phyloP scores from a whole-genome alignment of 306 rosid species.

The Calophaca sinica region DNA sequence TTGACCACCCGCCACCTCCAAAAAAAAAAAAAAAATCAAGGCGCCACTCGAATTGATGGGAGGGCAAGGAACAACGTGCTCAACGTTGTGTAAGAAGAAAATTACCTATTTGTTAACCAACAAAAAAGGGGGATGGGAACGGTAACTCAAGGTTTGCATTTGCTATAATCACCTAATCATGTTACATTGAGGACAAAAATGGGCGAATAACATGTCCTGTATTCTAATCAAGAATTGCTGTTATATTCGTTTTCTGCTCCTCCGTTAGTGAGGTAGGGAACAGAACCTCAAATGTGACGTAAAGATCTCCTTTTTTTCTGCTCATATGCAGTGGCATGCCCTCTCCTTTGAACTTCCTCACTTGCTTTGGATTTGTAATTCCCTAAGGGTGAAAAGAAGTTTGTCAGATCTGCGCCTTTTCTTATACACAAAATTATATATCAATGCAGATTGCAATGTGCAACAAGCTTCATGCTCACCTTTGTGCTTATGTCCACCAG shows the following conservation, averaged over 20 bases:
- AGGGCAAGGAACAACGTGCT: background rate
- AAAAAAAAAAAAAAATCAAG: no score
- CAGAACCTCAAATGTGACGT: conserved; percentile 80
- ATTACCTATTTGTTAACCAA: conserved; percentile 33
- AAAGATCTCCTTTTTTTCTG: conserved; percentile 88
- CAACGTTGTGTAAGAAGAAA: conserved; percentile 13
- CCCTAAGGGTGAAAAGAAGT: conserved; percentile 60
- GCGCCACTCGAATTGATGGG: no score
- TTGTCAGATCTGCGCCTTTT: conserved; percentile 26
- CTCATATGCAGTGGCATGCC: conserved; percentile 93
- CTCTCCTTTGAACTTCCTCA: conserved; percentile 89
- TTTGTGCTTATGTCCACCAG: conserved; percentile 75
- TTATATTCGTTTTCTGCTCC: conserved; percentile 80
- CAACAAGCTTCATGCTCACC: conserved; percentile 55
- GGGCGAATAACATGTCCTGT: conserved; percentile 33
- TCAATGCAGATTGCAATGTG: conserved; percentile 6
- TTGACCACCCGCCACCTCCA: background rate
- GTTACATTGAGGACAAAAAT: conserved; percentile 26
- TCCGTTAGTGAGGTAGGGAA: conserved; percentile 84
- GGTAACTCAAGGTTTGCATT: conserved; percentile 17
- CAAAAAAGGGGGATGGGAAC: conserved; percentile 40
- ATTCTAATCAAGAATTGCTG: conserved; percentile 66
- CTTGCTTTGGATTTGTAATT: conserved; percentile 89
- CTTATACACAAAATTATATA: background rate
- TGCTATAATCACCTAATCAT: conserved; percentile 41